Base-by-base conservation (phyloP, 129 eudicot species). In the Lactuca saligna region DNA sequence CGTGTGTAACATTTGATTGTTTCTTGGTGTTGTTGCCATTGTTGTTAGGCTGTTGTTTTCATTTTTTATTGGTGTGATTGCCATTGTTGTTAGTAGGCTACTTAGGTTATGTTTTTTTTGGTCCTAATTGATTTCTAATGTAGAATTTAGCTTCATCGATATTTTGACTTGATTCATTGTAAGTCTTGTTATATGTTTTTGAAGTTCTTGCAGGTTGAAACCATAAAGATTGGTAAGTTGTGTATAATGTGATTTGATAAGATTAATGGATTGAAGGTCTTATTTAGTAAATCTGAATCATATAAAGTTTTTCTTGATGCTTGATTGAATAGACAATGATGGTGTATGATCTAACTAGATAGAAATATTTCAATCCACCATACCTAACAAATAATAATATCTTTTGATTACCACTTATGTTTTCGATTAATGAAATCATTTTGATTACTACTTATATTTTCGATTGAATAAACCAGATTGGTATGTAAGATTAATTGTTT, bases 1-100 rank as follows among this genome's bases (percentile, higher is more conserved):
- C n/a, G 46, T 32, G 67, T 55, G 41, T 62, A 51, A 14, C 29
- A 61, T 54, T 69, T 69, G 42, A 56, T 50, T 57, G 73, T 51
- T 60, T 44, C 32, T 66, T 59, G 53, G 78, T 58, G 66, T 35
- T 57, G 56, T 15, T 31, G 57, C 20, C 71, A 54, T 65, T 66
- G 78, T 46, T 74, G 73, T 65, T 74, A 65, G 60, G 66, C 4
- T 48, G 62, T 25, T 74, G 49, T 17, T 44, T 37, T 42, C 0
- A 44, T 65, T 16, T 62, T 39, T 66, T 75, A 25, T 25, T 59
- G 53, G 78, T 58, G 66, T 35, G 48, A 66, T 33, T 35, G 61
- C 33, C 68, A 57, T 59, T 76, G 70, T 60, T 68, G 69, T 25
- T 76, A 42, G 75, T 68, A 76, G 44, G 44, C 44, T 75, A 59